These are phyloP conservation scores for Adansonia rubrostipa DNA, from an alignment of 441 rosid genomes.

Conservation along the genomic window DNA sequence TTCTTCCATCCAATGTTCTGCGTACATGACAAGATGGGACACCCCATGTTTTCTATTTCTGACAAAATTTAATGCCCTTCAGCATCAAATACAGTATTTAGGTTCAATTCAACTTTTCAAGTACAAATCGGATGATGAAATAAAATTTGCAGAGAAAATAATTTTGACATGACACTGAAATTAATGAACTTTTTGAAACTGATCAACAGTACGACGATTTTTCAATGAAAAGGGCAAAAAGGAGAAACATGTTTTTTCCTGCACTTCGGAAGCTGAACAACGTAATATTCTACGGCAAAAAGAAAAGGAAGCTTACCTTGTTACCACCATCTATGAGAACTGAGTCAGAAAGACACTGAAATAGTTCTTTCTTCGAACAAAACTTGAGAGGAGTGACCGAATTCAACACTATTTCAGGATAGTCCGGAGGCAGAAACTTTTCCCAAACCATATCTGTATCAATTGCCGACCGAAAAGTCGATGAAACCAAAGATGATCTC, in stretches of 20 bases:
- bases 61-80: no score
- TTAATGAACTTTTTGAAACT: not conserved
- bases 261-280: not conserved
- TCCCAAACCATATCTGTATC: slow-evolving; percentile 51
- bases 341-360: slow-evolving; percentile 15
- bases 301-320: slow-evolving; percentile 34
- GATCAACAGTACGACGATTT: not conserved
- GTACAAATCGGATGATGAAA: not conserved
- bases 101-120: not conserved
- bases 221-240: not conserved
- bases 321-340: slow-evolving; percentile 49
- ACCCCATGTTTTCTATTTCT: no score
- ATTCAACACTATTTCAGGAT: slow-evolving; percentile 29
- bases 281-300: no score
- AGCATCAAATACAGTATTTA: not conserved
- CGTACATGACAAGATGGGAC: not conserved
- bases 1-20: not conserved
- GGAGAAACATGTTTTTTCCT: no score
- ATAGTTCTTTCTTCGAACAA: slow-evolving; percentile 55
- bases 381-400: slow-evolving; percentile 27
- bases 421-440: slow-evolving; percentile 45
- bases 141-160: not conserved
- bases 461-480: slow-evolving; percentile 42
- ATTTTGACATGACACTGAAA: not conserved
- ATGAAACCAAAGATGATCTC: slow-evolving; percentile 40